phyloP scores from a whole-genome alignment of 768 basidiomycete genomes.

The Saitozyma sp. region DNA sequence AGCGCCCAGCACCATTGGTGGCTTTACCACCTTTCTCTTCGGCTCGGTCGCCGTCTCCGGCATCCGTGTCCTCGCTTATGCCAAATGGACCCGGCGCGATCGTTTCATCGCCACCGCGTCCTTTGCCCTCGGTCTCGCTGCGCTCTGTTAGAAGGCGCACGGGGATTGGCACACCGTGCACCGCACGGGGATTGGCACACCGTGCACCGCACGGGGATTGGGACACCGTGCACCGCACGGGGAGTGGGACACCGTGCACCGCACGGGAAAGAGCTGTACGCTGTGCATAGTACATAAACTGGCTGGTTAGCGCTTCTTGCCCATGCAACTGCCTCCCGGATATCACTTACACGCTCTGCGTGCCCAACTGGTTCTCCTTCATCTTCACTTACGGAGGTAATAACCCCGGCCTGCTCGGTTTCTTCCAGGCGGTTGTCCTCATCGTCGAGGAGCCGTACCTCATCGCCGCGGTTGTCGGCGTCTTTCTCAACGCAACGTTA shows the following conservation, averaged over 20 bases:
- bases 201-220: too few species aligned
- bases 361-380: constrained; percentile 30
- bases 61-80: constrained; percentile 23
- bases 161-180: too few species aligned
- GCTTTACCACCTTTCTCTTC: constrained; percentile 31
- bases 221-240: too few species aligned
- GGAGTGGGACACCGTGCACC: too few species aligned
- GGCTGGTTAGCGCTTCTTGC: too few species aligned
- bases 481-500: constrained; percentile 20
- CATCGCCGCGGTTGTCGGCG: constrained; percentile 23
- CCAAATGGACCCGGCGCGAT: constrained; percentile 29
- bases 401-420: constrained; percentile 23
- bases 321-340: too few species aligned
- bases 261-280: too few species aligned
- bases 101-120: constrained; percentile 29
- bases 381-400: constrained; percentile 28
- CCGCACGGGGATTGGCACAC: too few species aligned
- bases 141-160: too few species aligned
- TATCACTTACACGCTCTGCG: too few species aligned
- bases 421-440: constrained; percentile 26
- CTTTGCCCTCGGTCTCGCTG: constrained; percentile 27
- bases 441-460: constrained; percentile 32
- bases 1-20: constrained; percentile 17
- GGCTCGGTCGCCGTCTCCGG: constrained; percentile 31
- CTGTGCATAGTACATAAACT: too few species aligned